Conservation (phyloP, 2,329 filamentous ascomycete genomes). For the Fusarium sp. region DNA sequence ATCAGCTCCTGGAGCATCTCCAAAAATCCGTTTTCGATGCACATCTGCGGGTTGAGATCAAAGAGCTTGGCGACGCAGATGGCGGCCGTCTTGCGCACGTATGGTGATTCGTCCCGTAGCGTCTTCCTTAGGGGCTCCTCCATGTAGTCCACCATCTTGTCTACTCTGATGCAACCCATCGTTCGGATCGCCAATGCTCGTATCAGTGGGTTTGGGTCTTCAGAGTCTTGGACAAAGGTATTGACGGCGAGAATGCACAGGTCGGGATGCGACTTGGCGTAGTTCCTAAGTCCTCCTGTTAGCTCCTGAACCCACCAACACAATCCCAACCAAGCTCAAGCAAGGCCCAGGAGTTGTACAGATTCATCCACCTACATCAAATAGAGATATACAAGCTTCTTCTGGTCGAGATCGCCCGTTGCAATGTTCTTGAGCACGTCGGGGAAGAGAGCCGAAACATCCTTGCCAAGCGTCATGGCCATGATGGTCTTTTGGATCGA, state of each 20-base stretch:
- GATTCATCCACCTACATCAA: constrained; percentile 78
- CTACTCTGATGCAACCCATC: constrained; percentile 98
- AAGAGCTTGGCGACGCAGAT: constrained; percentile 99
- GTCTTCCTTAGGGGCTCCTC: constrained; percentile 97
- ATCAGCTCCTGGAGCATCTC: constrained; percentile 96
- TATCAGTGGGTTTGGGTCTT: constrained; percentile 97
- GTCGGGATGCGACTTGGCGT: constrained; percentile 98
- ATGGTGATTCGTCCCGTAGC: constrained; percentile 94
- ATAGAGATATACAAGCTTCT: constrained; percentile 99
- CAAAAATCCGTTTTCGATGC: constrained; percentile 95
- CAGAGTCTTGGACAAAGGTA: constrained; percentile 98
- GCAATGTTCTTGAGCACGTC: constrained; percentile 99
- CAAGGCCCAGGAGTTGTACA: neutral
- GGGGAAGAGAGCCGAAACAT: constrained; percentile 96
- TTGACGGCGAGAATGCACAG: constrained; percentile 99
- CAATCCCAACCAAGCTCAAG: constrained; percentile 5
- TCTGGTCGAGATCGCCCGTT: constrained; percentile 93
- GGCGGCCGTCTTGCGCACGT: constrained; percentile 97
- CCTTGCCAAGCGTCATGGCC: constrained; percentile 99
- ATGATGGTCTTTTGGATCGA: constrained; percentile 99
- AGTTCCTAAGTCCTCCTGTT: constrained; percentile 76
- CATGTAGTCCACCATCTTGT: constrained; percentile 99
- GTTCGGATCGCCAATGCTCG: constrained; percentile 95
- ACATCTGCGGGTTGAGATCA: constrained; percentile 91
- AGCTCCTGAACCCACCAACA: constrained; percentile 14